Evolutionary conservation across 352 stramenopile genomes (phyloP).

Genomic region (Phytophthora pisi): DNA sequence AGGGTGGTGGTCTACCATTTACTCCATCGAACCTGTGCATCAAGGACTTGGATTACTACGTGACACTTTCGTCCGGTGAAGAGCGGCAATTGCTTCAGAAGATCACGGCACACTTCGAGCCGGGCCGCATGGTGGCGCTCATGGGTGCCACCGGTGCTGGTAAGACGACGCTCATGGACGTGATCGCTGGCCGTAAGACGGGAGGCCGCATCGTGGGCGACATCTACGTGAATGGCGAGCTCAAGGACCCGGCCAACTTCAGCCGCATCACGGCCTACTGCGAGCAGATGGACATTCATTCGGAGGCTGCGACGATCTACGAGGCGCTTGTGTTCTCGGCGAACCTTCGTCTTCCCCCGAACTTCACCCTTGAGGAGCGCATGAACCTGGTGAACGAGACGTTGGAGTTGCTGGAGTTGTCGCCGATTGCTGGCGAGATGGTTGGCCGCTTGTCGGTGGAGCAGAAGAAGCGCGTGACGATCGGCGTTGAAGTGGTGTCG

Average conservation of each 20-base stretch:
- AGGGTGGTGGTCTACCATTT: constrained; percentile 44
- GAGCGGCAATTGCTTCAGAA: constrained; percentile 50
- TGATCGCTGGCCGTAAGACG: constrained; percentile 67
- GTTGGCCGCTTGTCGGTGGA: constrained; percentile 76
- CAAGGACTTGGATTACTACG: constrained; percentile 58
- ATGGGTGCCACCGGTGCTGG: constrained; percentile 65
- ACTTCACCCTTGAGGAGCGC: constrained; percentile 44
- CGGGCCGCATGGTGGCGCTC: constrained; percentile 70
- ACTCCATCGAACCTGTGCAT: constrained; percentile 55
- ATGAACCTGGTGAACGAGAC: constrained; percentile 34
- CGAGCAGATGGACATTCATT: constrained; percentile 92
- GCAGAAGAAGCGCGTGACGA: constrained; percentile 94
- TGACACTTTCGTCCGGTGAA: constrained; percentile 63
- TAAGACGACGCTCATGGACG: constrained; percentile 71
- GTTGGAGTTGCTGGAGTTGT: constrained; percentile 55
- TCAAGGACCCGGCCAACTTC: constrained; percentile 83
- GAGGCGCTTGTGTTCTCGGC: constrained; percentile 93
- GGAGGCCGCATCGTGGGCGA: constrained; percentile 66
- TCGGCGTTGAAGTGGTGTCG: constrained; percentile 92
- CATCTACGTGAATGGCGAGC: constrained; percentile 75
- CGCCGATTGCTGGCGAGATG: constrained; percentile 34
- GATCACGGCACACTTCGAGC: constrained; percentile 59
- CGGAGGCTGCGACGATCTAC: constrained; percentile 79
- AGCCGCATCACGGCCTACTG: constrained; percentile 90
- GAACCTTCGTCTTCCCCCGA: constrained; percentile 74